These are phyloP conservation scores for Lentinula sp. DNA, from an alignment of 768 basidiomycete genomes.

Conservation along the genomic window DNA sequence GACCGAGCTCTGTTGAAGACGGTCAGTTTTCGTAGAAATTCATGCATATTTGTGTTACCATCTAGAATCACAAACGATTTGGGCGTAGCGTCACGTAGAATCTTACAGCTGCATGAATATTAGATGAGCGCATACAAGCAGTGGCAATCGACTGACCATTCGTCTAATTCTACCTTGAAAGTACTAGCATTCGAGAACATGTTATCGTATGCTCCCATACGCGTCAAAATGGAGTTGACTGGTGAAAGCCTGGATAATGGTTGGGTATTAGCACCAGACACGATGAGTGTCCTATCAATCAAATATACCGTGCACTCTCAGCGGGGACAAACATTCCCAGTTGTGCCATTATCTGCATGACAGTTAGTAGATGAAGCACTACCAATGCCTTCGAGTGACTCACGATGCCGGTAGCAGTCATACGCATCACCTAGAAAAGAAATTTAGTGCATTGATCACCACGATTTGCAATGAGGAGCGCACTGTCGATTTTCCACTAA, in stretches of 20 bases:
- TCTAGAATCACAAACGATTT: conserved; percentile 93
- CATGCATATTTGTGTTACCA: conserved; percentile 41
- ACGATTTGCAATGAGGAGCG: conserved; percentile 8
- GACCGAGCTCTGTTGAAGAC: conserved; percentile 67
- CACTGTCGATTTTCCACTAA: conserved; percentile 74
- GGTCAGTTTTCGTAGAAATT: conserved; percentile 8
- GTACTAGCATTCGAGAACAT: conserved; percentile 94
- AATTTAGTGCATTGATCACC: background rate
- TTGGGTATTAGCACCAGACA: background rate
- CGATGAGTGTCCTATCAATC: conserved; percentile 1
- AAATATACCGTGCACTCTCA: conserved; percentile 57
- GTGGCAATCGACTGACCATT: conserved; percentile 54
- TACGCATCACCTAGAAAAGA: conserved; percentile 66
- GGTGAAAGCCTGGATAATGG: conserved; percentile 60
- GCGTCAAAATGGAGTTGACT: conserved; percentile 86
- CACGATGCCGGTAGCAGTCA: conserved; percentile 92
- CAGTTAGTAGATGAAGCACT: background rate
- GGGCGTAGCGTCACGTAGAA: conserved; percentile 89
- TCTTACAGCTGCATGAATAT: conserved; percentile 64
- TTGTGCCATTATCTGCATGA: conserved; percentile 78
- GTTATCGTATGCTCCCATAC: conserved; percentile 99
- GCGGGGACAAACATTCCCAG: conserved; percentile 96
- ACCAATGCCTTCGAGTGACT: conserved; percentile 15
- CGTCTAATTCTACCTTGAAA: conserved; percentile 98
- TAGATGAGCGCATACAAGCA: background rate